Conservation (phyloP, 192 early-diverging fungal genomes). For the Linnemannia zychae region DNA sequence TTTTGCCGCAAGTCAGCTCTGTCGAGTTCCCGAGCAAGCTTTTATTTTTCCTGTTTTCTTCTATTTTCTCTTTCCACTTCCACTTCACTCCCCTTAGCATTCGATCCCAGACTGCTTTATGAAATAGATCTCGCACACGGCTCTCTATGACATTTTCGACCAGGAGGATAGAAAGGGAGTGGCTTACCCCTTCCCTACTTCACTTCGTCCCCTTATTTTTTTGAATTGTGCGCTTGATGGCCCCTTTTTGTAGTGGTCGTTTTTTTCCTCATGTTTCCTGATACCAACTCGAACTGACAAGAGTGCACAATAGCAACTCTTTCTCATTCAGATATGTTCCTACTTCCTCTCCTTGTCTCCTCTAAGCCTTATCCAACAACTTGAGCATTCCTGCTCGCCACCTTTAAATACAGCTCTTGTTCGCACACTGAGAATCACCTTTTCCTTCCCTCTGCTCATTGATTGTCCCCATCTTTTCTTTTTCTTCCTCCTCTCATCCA, state of each 20-base stretch:
- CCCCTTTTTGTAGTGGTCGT: neutral
- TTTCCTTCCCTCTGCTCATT: neutral
- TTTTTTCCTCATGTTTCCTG: neutral
- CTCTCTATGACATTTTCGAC: constrained; percentile 1
- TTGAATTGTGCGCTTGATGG: neutral
- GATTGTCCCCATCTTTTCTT: neutral
- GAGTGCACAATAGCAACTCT: neutral
- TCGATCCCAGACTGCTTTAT: neutral
- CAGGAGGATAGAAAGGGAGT: neutral
- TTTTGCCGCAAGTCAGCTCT: neutral
- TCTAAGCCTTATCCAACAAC: neutral
- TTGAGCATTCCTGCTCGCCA: neutral
- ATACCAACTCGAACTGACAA: constrained; percentile 11
- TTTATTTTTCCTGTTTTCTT: neutral
- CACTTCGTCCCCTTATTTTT: neutral
- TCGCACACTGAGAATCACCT: neutral
- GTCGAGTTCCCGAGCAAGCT: neutral
- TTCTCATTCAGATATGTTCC: neutral
- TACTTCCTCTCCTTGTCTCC: neutral
- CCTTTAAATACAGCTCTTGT: neutral
- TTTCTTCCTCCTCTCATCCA: neutral
- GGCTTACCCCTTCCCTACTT: neutral
- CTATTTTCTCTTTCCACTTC: neutral
- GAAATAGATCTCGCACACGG: neutral
- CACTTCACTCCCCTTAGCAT: neutral